These are phyloP conservation scores for Penicillium sp. DNA, from an alignment of 2,329 filamentous ascomycete species.

Conservation along the genomic window DNA sequence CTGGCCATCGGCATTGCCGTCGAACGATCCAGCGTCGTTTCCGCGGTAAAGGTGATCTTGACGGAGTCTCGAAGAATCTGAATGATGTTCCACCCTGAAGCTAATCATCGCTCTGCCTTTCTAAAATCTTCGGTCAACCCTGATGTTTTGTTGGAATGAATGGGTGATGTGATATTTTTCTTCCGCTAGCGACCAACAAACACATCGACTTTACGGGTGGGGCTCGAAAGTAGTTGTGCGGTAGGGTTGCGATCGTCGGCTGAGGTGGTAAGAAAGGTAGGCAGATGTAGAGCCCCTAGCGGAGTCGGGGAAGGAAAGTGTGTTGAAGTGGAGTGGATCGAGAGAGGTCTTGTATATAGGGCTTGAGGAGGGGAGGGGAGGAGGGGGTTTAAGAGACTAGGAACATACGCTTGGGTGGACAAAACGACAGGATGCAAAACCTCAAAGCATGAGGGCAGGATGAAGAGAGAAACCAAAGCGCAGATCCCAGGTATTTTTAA, in stretches of 20 bases:
- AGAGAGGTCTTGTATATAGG: background rate
- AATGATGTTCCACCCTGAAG: conserved; percentile 43
- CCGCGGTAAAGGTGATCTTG: conserved; percentile 35
- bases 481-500: conserved; percentile 14
- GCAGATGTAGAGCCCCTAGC: background rate
- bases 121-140: conserved; percentile 31
- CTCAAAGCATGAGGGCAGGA: conserved; percentile 26
- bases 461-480: conserved; percentile 14
- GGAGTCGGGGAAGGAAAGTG: background rate
- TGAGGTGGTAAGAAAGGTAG: background rate
- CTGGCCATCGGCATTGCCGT: conserved; percentile 43
- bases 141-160: background rate
- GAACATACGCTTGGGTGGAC: conserved; percentile 28
- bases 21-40: conserved; percentile 32
- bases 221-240: conserved; percentile 4
- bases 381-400: conserved; percentile 13
- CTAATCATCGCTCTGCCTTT: conserved; percentile 46
- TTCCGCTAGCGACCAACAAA: conserved; percentile 10
- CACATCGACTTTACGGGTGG: background rate
- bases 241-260: conserved; percentile 1
- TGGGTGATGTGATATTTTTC: conserved; percentile 10
- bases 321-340: background rate
- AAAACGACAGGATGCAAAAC: conserved; percentile 24
- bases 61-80: conserved; percentile 40
- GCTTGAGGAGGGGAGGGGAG: conserved; percentile 9